Conservation (phyloP, 441 rosid genomes). For the Erysimum pusillum region DNA sequence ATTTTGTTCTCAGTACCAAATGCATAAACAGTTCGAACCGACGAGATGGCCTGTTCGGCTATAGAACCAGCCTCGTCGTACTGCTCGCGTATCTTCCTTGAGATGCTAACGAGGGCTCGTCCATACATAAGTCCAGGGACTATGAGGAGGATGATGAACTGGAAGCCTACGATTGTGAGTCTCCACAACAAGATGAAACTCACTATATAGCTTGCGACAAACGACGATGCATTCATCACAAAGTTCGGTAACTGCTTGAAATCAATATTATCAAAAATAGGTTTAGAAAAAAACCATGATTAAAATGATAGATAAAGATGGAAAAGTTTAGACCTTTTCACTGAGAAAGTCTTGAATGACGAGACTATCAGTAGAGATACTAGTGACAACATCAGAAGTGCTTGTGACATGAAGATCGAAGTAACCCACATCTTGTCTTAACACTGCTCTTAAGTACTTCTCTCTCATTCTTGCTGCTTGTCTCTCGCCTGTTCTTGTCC, state of each 20-base stretch:
- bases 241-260: constrained; percentile 66
- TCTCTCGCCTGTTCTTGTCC: constrained; percentile 92
- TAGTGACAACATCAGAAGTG: constrained; percentile 69
- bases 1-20: constrained; percentile 67
- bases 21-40: constrained; percentile 70
- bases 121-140: constrained; percentile 76
- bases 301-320: not conserved
- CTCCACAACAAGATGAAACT: constrained; percentile 66
- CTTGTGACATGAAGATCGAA: constrained; percentile 80
- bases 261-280: not conserved
- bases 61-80: constrained; percentile 71
- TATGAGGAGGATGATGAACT: constrained; percentile 59
- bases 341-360: constrained; percentile 76
- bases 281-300: not conserved
- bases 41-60: constrained; percentile 76
- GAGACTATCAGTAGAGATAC: constrained; percentile 70
- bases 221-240: constrained; percentile 57
- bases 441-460: constrained; percentile 71
- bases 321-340: constrained; percentile 59
- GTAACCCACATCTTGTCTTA: constrained; percentile 83
- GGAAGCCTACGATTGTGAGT: constrained; percentile 67
- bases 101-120: constrained; percentile 59
- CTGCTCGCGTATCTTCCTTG: constrained; percentile 65
- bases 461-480: constrained; percentile 81
- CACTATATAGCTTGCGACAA: constrained; percentile 58